These are phyloP conservation scores for Penicillium sp. DNA, from an alignment of 2,329 filamentous ascomycete species.

Conservation along the genomic window DNA sequence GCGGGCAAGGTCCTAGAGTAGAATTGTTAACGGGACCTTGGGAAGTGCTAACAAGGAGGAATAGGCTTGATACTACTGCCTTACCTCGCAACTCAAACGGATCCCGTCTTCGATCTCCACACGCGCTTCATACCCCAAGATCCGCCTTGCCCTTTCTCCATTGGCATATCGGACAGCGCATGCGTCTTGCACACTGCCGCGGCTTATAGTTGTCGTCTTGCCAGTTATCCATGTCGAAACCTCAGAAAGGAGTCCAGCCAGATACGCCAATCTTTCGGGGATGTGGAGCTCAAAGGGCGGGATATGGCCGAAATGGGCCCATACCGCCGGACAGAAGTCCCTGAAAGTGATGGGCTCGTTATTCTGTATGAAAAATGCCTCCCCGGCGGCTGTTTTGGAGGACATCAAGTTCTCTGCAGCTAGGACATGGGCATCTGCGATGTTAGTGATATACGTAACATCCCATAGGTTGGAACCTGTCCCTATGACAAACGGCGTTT, in stretches of 20 bases:
- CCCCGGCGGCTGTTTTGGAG: constrained; percentile 46
- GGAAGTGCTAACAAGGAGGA: background rate
- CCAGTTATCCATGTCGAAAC: constrained; percentile 54
- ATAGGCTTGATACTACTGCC: constrained; percentile 14
- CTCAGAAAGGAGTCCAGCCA: constrained; percentile 54
- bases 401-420: constrained; percentile 49
- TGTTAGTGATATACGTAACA: constrained; percentile 49
- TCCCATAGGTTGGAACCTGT: constrained; percentile 51
- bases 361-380: constrained; percentile 54
- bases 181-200: constrained; percentile 61
- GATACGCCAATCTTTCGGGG: constrained; percentile 54
- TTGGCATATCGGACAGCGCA: constrained; percentile 59
- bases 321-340: constrained; percentile 50
- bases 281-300: constrained; percentile 56
- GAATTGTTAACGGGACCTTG: constrained; percentile 10
- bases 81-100: constrained; percentile 53
- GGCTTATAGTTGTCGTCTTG: constrained; percentile 52
- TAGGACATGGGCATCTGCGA: constrained; percentile 52
- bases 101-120: constrained; percentile 59
- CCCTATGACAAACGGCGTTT: constrained; percentile 50
- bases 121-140: constrained; percentile 59
- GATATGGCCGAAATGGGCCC: constrained; percentile 54
- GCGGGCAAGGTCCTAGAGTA: constrained; percentile 38
- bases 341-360: constrained; percentile 52
- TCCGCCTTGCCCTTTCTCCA: constrained; percentile 55